Percentiles rank a stretch among this genome's conserved stretches.
phyloP scores from a whole-genome alignment of 1,284 basidiomycete species.

The Cerrena zonata region DNA sequence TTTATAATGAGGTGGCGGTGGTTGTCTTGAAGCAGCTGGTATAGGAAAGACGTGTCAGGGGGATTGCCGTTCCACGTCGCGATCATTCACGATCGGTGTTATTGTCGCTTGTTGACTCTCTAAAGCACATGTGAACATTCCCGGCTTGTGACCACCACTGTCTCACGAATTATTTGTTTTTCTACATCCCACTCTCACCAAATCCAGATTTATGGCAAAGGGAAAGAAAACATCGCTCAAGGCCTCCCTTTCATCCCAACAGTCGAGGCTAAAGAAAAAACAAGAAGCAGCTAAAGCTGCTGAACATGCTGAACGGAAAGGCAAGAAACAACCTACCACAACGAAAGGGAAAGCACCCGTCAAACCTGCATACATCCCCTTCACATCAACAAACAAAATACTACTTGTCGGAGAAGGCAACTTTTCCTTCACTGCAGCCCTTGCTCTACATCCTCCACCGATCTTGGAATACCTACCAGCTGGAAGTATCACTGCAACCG shows the following conservation, averaged over 20 bases:
- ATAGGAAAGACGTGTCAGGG: slow-evolving; percentile 5
- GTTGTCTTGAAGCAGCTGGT: background rate
- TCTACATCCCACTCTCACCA: too few species aligned
- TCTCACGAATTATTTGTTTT: too few species aligned
- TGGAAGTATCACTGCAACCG: slow-evolving; percentile 76
- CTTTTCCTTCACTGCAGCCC: slow-evolving; percentile 84
- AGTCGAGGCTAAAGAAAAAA: slow-evolving; percentile 59
- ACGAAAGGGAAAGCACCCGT: slow-evolving; percentile 24
- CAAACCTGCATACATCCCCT: slow-evolving; percentile 60
- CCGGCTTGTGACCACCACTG: too few species aligned
- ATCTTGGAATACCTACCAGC: slow-evolving; percentile 54
- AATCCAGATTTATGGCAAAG: slow-evolving; percentile 36
- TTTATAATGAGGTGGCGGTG: slow-evolving; percentile 7
- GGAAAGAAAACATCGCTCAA: slow-evolving; percentile 53
- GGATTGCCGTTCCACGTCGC: background rate
- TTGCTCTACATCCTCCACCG: slow-evolving; percentile 53
- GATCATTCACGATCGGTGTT: slow-evolving; percentile 14
- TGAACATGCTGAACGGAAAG: slow-evolving; percentile 44
- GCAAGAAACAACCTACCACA: slow-evolving; percentile 30
- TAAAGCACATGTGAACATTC: too few species aligned
- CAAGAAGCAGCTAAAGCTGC: slow-evolving; percentile 43
- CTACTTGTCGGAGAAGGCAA: slow-evolving; percentile 93
- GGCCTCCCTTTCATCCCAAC: slow-evolving; percentile 59
- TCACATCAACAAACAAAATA: slow-evolving; percentile 69
- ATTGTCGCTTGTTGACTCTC: background rate